These are phyloP conservation scores for Fusarium sp. DNA, from an alignment of 2,329 filamentous ascomycete species.

Conservation along the genomic window DNA sequence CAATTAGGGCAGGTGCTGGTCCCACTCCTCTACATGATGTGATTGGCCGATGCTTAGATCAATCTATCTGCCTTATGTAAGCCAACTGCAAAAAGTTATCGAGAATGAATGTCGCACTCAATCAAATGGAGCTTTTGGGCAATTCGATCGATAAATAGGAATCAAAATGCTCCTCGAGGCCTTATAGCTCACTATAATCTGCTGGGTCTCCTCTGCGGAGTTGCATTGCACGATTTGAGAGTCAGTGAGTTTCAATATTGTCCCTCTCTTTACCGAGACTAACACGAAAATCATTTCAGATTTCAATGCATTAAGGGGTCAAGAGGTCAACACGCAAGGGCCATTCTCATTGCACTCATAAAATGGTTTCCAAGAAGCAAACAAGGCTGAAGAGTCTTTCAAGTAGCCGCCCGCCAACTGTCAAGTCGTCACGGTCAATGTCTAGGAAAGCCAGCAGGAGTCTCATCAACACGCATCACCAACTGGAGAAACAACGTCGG, in stretches of 20 bases:
- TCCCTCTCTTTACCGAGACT: conserved; percentile 10
- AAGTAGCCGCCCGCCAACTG: conserved; percentile 65
- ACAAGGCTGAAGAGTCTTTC: conserved; percentile 54
- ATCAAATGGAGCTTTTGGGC: background rate
- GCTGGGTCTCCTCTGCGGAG: background rate
- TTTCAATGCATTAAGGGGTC: background rate
- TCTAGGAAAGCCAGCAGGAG: conserved; percentile 71
- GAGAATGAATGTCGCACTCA: background rate
- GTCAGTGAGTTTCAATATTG: background rate
- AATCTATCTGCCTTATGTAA: background rate
- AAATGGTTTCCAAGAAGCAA: conserved; percentile 59
- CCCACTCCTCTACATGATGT: background rate
- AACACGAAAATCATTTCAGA: conserved; percentile 24
- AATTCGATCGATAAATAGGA: background rate
- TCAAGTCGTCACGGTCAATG: conserved; percentile 64
- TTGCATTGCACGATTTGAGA: background rate
- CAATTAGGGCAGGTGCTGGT: conserved; percentile 33
- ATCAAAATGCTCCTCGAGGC: background rate
- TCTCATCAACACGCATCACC: conserved; percentile 73
- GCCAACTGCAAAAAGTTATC: background rate
- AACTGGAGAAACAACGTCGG: conserved; percentile 68
- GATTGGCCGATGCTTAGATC: background rate
- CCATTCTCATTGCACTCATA: background rate
- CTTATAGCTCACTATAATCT: background rate
- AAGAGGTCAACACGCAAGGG: background rate